Percentiles rank a stretch among this genome's conserved stretches.
These are phyloP conservation scores for Suillus decipiens DNA, from an alignment of 768 basidiomycete genomes.

Conservation along the genomic window DNA sequence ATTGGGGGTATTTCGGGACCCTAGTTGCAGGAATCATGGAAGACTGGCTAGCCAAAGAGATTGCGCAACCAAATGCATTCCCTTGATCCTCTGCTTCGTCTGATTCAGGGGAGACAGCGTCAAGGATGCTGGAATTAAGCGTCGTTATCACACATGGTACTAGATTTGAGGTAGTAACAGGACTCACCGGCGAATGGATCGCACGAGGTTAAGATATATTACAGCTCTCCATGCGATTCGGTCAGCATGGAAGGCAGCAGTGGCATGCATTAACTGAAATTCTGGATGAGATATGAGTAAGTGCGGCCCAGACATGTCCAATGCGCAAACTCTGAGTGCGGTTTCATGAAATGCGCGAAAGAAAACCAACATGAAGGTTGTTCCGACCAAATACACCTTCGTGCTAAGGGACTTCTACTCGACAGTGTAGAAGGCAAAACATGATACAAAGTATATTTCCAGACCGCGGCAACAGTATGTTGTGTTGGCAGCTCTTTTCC, in stretches of 20 bases:
- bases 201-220: constrained; percentile 85
- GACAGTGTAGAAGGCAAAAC: constrained; percentile 6
- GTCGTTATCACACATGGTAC: background rate
- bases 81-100: constrained; percentile 64
- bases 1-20: constrained; percentile 61
- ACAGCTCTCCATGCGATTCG: constrained; percentile 86
- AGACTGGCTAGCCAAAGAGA: constrained; percentile 49
- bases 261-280: constrained; percentile 81
- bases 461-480: background rate
- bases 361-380: background rate
- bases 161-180: constrained; percentile 9
- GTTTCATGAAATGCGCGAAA: background rate
- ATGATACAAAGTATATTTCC: background rate
- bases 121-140: constrained; percentile 58
- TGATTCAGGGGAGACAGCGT: constrained; percentile 66
- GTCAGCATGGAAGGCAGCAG: constrained; percentile 75
- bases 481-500: background rate
- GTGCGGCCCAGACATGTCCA: constrained; percentile 10
- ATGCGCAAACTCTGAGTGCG: background rate
- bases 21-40: constrained; percentile 45
- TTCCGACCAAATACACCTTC: background rate
- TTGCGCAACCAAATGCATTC: constrained; percentile 50
- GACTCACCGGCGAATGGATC: constrained; percentile 71
- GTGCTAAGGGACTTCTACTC: background rate
- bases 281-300: constrained; percentile 46